Percentiles rank a stretch among this genome's conserved stretches.
phyloP scores from a whole-genome alignment of 1,284 basidiomycete genomes.

The Heterobasidion irregulare region DNA sequence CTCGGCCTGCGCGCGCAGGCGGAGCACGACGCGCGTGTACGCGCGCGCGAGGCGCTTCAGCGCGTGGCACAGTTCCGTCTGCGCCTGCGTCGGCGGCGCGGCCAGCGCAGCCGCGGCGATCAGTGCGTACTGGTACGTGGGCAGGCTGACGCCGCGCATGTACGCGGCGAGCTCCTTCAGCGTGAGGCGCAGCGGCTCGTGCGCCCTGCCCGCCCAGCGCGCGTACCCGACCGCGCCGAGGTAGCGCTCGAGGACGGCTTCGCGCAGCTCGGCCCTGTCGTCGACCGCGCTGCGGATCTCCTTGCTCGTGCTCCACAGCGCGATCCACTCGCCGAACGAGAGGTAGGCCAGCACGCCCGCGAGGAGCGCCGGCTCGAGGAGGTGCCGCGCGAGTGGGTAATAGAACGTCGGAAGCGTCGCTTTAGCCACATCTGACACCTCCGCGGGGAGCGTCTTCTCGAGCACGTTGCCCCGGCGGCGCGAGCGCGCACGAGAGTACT shows the following conservation, averaged over 20 bases:
- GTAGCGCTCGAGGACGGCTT: constrained; percentile 59
- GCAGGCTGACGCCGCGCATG: constrained; percentile 68
- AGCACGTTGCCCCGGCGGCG: constrained; percentile 31
- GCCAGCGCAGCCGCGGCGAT: constrained; percentile 33
- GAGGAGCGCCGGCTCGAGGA: constrained; percentile 42
- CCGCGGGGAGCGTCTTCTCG: constrained; percentile 28
- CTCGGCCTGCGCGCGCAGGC: constrained; percentile 69
- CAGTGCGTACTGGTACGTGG: constrained; percentile 59
- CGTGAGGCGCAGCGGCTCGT: constrained; percentile 52
- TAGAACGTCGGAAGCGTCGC: constrained; percentile 31
- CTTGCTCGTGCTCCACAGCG: constrained; percentile 46
- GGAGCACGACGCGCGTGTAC: constrained; percentile 67
- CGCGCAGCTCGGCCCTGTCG: constrained; percentile 41
- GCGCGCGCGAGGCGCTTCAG: constrained; percentile 54
- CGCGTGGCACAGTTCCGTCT: constrained; percentile 32
- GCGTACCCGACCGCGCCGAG: constrained; percentile 61
- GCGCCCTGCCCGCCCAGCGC: constrained; percentile 49
- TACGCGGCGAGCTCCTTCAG: constrained; percentile 72
- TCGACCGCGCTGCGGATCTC: constrained; percentile 39
- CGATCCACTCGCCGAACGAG: constrained; percentile 60
- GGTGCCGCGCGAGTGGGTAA: constrained; percentile 44
- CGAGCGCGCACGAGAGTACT: constrained; percentile 29
- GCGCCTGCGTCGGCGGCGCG: constrained; percentile 16
- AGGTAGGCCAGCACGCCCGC: constrained; percentile 44
- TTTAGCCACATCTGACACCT: constrained; percentile 13